Evolutionary conservation across 23 red algal genomes (phyloP).

Genomic region (Rhodosorus marinus): DNA sequence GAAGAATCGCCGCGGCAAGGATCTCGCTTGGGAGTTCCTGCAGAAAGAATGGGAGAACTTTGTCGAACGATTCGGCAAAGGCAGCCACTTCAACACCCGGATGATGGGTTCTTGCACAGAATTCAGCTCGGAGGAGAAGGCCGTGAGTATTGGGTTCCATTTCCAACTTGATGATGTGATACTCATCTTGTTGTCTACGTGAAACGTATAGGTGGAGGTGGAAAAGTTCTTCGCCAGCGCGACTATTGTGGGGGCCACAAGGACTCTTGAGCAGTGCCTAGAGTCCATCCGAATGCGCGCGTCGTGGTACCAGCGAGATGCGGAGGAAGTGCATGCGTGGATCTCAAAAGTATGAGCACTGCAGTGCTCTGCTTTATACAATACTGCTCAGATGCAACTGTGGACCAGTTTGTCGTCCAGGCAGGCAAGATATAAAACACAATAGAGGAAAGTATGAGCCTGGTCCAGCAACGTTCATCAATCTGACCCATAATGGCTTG

Average conservation of each 20-base stretch:
- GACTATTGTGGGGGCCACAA: neutral
- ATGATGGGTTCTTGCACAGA: slow-evolving; percentile 1
- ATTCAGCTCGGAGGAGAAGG: neutral
- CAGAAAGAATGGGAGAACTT: slow-evolving; percentile 10
- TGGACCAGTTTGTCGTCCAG: too few species aligned
- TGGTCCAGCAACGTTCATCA: too few species aligned
- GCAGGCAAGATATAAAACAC: too few species aligned
- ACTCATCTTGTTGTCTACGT: too few species aligned
- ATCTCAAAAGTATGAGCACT: neutral
- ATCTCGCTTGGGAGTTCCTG: slow-evolving; percentile 9
- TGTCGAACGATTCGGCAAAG: slow-evolving; percentile 18
- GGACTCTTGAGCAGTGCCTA: slow-evolving; percentile 5
- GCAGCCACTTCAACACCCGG: slow-evolving; percentile 16
- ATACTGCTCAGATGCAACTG: too few species aligned
- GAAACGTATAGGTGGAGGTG: too few species aligned
- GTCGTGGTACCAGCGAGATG: slow-evolving; percentile 2
- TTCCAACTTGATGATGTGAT: too few species aligned
- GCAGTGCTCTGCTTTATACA: too few species aligned
- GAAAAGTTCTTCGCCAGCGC: slow-evolving; percentile 1
- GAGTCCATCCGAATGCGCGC: slow-evolving; percentile 8
- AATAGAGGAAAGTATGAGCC: too few species aligned
- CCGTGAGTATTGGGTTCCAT: too few species aligned
- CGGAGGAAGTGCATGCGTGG: neutral
- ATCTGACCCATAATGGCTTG: too few species aligned
- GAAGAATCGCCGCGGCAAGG: neutral